Base-by-base conservation (phyloP, 805 yeast genomes). In the Suhomyces xylopsoci region DNA sequence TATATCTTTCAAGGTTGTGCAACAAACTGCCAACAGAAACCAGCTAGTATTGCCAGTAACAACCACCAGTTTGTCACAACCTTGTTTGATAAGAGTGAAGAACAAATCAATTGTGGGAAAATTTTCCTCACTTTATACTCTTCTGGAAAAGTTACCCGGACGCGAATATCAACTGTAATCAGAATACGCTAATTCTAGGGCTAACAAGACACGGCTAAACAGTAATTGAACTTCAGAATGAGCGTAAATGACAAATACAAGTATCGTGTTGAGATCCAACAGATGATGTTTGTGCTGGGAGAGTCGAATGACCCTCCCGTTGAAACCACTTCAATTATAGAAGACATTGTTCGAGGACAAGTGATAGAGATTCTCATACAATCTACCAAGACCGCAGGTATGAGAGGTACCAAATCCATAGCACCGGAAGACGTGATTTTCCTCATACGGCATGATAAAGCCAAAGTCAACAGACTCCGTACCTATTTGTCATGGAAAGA, bases 281-380 rank as follows among this genome's bases (percentile, higher is more conserved):
- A 89, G 74, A 94, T 94, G 99, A 94, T 94, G 99, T 94, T 94
- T 76, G 99, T 94, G 51, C 81, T 87, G 51, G 99, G 99, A 2
- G 98, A 94, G 67, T 83, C 94, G 0, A 89, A 88, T 59, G 99
- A 94, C 62, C 96, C 98, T 1, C 96, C 97, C 0, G 80, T 87
- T 14, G 96, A 89, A 58, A 90, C 97, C 0, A 88, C 97, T 0
- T 84, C 93, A n/a, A 71, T 94, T 50, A 90, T 93, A 43, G 99
- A 94, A 66, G 98, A 94, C 64, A 90, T 94, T 45, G 98, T 94
- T 2, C 79, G 96, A 45, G 94, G 94, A 1, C 99, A 94, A 68
- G 98, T 94, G 36, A 85, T 92, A 42, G 97, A 93, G 62, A 83
- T 94, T 47, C 71, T 88, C 9, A 60, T 86, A 17, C 94, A 88